These are phyloP conservation scores for Annulohypoxylon nitens DNA, from an alignment of 495 filamentous ascomycete genomes.

Conservation along the genomic window DNA sequence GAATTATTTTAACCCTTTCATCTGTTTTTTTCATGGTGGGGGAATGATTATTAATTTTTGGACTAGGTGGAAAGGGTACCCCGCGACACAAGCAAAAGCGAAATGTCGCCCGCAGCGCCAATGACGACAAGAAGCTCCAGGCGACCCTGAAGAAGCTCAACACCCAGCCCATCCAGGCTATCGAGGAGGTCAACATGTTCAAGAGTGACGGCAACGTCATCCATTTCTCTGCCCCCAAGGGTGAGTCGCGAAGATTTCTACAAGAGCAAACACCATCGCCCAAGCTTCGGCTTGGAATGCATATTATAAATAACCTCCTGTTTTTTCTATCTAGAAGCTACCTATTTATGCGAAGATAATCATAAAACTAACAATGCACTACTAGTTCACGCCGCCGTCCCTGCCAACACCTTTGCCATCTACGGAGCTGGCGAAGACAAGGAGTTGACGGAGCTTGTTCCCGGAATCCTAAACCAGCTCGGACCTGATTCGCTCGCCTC, in stretches of 20 bases:
- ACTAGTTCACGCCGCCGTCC: constrained; percentile 96
- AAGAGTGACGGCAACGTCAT: constrained; percentile 99
- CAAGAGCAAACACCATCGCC: constrained; percentile 1
- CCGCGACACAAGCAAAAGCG: constrained; percentile 98
- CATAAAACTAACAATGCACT: constrained; percentile 13
- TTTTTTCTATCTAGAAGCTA: background rate
- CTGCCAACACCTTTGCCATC: constrained; percentile 98
- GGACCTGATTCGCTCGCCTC: constrained; percentile 98
- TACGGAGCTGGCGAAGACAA: constrained; percentile 99
- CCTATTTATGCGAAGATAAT: background rate
- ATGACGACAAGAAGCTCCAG: constrained; percentile 99
- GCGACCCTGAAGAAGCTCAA: constrained; percentile 93
- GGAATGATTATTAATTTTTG: constrained; percentile 34
- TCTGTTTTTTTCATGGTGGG: background rate
- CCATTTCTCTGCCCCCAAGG: constrained; percentile 97
- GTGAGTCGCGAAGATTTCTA: constrained; percentile 64
- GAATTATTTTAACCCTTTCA: constrained; percentile 10
- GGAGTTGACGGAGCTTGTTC: constrained; percentile 98
- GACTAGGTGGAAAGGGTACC: constrained; percentile 88
- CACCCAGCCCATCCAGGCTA: constrained; percentile 96
- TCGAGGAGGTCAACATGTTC: constrained; percentile 99
- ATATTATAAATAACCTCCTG: background rate
- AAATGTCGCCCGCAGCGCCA: constrained; percentile 87
- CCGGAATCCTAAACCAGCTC: constrained; percentile 99
- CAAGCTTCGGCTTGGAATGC: background rate